These are phyloP conservation scores for Ramaria rubella DNA, from an alignment of 768 basidiomycete species.

Conservation along the genomic window DNA sequence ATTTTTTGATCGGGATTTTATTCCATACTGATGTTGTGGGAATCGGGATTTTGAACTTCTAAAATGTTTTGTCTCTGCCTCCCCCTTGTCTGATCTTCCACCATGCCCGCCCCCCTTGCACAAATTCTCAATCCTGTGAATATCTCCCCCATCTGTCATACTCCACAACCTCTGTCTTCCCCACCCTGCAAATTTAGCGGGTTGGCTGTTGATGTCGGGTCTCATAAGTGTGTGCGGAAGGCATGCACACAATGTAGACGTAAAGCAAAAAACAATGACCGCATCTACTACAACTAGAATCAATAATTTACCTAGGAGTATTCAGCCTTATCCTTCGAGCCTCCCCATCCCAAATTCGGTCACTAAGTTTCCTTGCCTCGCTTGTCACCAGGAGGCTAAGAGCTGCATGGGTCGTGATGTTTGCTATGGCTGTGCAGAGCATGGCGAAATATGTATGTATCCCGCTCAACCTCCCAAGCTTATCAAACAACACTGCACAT, in stretches of 20 bases:
- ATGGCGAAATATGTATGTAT: conserved; percentile 50
- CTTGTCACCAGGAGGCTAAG: neutral
- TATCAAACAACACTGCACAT: conserved; percentile 54
- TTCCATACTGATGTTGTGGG: no score
- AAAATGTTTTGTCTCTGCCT: no score
- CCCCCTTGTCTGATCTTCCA: neutral
- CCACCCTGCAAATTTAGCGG: neutral
- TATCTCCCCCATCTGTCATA: neutral
- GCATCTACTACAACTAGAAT: neutral
- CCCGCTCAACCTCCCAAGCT: conserved; percentile 49
- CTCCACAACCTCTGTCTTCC: neutral
- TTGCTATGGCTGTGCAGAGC: conserved; percentile 44
- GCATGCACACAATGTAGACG: conserved; percentile 26
- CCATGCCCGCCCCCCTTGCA: neutral
- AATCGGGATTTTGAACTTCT: no score
- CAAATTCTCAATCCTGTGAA: neutral
- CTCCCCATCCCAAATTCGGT: neutral
- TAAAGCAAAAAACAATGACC: neutral
- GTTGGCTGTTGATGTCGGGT: neutral
- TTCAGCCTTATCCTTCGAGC: neutral
- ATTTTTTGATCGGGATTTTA: no score
- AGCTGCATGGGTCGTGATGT: conserved; percentile 29
- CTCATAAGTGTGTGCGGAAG: neutral
- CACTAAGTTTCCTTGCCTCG: neutral
- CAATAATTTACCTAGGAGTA: neutral